Conservation (phyloP, 2,329 filamentous ascomycete genomes). For the Xenosphaeropsis pyriputrescens region DNA sequence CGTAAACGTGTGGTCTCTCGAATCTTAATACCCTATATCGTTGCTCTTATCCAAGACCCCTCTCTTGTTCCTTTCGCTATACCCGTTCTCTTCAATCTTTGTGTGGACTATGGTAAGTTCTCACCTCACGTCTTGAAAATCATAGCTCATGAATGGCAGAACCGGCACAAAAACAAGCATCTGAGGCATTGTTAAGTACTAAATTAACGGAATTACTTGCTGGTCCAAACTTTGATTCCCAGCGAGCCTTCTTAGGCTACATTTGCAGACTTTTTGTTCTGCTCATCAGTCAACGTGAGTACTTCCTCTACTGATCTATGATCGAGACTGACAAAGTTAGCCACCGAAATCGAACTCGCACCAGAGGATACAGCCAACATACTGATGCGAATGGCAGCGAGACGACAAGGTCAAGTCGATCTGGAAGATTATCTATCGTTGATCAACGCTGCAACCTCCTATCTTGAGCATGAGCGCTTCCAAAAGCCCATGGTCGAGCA, state of each 20-base stretch:
- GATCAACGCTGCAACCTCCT: conserved; percentile 35
- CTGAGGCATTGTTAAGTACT: conserved; percentile 31
- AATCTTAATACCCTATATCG: conserved; percentile 30
- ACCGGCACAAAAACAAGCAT: conserved; percentile 37
- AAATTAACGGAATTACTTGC: conserved; percentile 33
- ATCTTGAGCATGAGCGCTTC: conserved; percentile 36
- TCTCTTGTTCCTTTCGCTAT: conserved; percentile 36
- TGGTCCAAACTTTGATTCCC: conserved; percentile 25
- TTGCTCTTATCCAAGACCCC: conserved; percentile 28
- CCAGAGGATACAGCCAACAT: conserved; percentile 30
- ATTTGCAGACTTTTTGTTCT: conserved; percentile 42
- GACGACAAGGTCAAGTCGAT: conserved; percentile 25
- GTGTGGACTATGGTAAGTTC: conserved; percentile 44
- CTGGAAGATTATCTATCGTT: conserved; percentile 38
- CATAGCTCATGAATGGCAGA: conserved; percentile 21
- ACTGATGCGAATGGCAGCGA: conserved; percentile 33
- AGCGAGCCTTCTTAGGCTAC: conserved; percentile 29
- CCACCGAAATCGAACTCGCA: conserved; percentile 13
- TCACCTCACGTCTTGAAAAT: background rate
- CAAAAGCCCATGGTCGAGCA: conserved; percentile 30
- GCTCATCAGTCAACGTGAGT: conserved; percentile 32
- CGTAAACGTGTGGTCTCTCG: conserved; percentile 36
- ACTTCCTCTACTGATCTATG: background rate
- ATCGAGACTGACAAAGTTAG: conserved; percentile 5
- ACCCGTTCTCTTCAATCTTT: conserved; percentile 46